phyloP scores from a whole-genome alignment of 208 protist genomes.

The Phytomonas sp. region DNA sequence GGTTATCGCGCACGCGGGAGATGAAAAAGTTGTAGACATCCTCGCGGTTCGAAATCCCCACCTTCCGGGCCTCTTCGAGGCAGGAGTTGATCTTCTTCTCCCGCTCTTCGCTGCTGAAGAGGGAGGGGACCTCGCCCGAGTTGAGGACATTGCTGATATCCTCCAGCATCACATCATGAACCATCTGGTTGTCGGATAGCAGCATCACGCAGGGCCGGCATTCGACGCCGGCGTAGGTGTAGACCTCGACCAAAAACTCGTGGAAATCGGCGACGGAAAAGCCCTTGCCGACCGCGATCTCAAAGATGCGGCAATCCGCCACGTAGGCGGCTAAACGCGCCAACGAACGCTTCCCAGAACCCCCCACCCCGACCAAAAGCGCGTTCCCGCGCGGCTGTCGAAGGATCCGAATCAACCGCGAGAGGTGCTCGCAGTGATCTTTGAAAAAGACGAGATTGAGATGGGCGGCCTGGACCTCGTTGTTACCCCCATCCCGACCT shows the following conservation, averaged over 20 bases:
- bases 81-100: conserved; percentile 93
- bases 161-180: conserved; percentile 94
- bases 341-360: conserved; percentile 94
- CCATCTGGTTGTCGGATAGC: conserved; percentile 94
- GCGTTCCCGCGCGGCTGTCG: conserved; percentile 95
- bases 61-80: conserved; percentile 77
- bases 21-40: conserved; percentile 94
- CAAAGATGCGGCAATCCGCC: conserved; percentile 83
- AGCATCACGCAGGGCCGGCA: conserved; percentile 89
- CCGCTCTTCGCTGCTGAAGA: conserved; percentile 94
- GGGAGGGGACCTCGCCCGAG: conserved; percentile 95
- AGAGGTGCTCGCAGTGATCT: conserved; percentile 94
- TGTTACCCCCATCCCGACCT: not conserved
- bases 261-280: conserved; percentile 91
- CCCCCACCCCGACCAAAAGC: conserved; percentile 95
- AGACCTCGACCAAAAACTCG: conserved; percentile 88
- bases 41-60: conserved; percentile 86
- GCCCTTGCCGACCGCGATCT: conserved; percentile 89
- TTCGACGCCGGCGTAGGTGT: conserved; percentile 86
- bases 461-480: conserved; percentile 22
- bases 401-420: conserved; percentile 93
- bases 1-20: conserved; percentile 90
- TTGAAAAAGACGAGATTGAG: conserved; percentile 91
- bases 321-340: conserved; percentile 91
- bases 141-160: conserved; percentile 98